phyloP scores from a whole-genome alignment of 2,329 filamentous ascomycete species.

The Alternaria sp. region DNA sequence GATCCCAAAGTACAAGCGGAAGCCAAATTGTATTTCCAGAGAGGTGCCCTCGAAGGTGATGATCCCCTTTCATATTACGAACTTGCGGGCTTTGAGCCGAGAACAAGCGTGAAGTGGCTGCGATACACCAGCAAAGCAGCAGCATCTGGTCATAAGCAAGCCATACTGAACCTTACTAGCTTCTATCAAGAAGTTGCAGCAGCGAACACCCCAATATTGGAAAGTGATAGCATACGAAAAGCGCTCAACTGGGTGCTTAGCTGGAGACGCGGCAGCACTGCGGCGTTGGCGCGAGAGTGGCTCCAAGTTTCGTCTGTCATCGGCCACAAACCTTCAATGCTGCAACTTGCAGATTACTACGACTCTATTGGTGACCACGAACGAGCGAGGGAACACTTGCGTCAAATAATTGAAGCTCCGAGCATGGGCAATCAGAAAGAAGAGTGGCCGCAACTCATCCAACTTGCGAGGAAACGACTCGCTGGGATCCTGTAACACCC shows the following conservation, averaged over 20 bases:
- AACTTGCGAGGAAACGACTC: constrained; percentile 35
- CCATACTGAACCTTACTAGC: constrained; percentile 49
- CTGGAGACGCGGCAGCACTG: constrained; percentile 28
- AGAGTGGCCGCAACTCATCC: constrained; percentile 39
- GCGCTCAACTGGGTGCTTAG: constrained; percentile 38
- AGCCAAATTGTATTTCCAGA: constrained; percentile 46
- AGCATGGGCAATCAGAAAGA: constrained; percentile 26
- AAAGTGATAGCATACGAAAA: constrained; percentile 21
- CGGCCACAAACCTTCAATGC: constrained; percentile 43
- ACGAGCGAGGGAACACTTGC: constrained; percentile 23
- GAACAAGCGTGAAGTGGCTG: constrained; percentile 51
- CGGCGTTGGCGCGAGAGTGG: constrained; percentile 44
- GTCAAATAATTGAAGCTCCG: constrained; percentile 29
- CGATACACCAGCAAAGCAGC: constrained; percentile 58
- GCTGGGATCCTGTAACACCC: constrained; percentile 15
- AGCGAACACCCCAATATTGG: constrained; percentile 19
- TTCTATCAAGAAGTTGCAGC: constrained; percentile 53
- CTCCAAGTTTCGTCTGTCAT: constrained; percentile 35
- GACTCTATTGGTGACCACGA: constrained; percentile 28
- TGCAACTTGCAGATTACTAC: constrained; percentile 37
- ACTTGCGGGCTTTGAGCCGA: constrained; percentile 42
- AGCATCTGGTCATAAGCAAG: constrained; percentile 50
- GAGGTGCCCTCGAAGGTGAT: constrained; percentile 52
- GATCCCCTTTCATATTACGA: constrained; percentile 56
- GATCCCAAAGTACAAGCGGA: constrained; percentile 25